A percentile compares a stretch with the other conserved stretches of the same genome.
These are phyloP conservation scores for Microbotryum lychnidis-dioicae DNA, from an alignment of 1,284 basidiomycete species.

Conservation along the genomic window DNA sequence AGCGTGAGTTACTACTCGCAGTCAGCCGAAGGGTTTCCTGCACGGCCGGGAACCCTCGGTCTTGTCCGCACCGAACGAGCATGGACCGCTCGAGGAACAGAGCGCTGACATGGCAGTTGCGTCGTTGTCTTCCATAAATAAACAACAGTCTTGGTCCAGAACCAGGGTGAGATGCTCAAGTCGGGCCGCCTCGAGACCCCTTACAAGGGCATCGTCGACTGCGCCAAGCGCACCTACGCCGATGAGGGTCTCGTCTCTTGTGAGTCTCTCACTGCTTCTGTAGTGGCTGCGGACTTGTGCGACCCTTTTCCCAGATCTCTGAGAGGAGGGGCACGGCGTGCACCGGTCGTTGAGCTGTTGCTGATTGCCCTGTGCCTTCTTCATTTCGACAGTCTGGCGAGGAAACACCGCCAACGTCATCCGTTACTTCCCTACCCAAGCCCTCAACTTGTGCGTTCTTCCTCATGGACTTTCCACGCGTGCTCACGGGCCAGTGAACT, in stretches of 20 bases:
- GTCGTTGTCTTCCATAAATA: neutral
- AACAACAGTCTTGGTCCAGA: constrained; percentile 89
- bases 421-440: constrained; percentile 95
- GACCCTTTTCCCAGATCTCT: neutral
- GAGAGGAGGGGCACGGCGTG: neutral
- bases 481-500: constrained; percentile 29
- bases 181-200: constrained; percentile 39
- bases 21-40: neutral
- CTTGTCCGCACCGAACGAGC: neutral
- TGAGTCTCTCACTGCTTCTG: constrained; percentile 11
- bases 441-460: constrained; percentile 64
- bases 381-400: constrained; percentile 58
- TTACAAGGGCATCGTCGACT: constrained; percentile 89
- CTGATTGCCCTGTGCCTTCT: neutral
- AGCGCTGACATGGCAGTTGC: constrained; percentile 17
- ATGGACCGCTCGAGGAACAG: neutral
- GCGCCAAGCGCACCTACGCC: constrained; percentile 73
- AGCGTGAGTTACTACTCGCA: constrained; percentile 39
- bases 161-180: constrained; percentile 56
- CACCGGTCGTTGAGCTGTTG: neutral
- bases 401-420: constrained; percentile 97
- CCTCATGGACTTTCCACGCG: constrained; percentile 61
- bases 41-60: neutral
- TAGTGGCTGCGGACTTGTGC: neutral
- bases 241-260: constrained; percentile 80